These are phyloP conservation scores for Pichia terricola DNA, from an alignment of 1,139 yeast genomes.

Conservation along the genomic window DNA sequence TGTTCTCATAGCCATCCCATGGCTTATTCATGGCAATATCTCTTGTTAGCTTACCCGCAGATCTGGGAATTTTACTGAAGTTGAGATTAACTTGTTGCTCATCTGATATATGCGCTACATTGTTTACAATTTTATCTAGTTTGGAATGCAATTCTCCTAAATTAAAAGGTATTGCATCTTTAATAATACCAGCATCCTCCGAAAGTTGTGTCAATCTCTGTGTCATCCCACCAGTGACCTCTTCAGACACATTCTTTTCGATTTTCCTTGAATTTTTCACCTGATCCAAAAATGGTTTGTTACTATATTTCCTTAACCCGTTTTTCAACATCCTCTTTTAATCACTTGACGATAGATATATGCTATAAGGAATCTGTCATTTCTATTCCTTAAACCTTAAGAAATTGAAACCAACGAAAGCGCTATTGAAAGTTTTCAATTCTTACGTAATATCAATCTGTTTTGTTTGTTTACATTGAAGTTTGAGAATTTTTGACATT, in stretches of 20 bases:
- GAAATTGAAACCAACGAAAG: too few species aligned
- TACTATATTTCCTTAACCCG: too few species aligned
- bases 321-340: too few species aligned
- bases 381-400: too few species aligned
- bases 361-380: too few species aligned
- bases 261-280: neutral
- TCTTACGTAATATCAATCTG: too few species aligned
- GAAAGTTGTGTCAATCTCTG: slow-evolving; percentile 31
- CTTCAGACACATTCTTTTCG: slow-evolving; percentile 15
- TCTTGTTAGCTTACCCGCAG: slow-evolving; percentile 41
- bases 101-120: slow-evolving; percentile 26
- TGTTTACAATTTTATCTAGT: slow-evolving; percentile 18
- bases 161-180: slow-evolving; percentile 21
- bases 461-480: too few species aligned
- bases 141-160: slow-evolving; percentile 17
- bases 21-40: slow-evolving; percentile 48
- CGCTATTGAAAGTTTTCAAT: too few species aligned
- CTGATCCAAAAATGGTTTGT: neutral
- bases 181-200: slow-evolving; percentile 27
- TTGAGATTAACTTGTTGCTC: slow-evolving; percentile 32
- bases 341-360: too few species aligned
- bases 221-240: slow-evolving; percentile 25
- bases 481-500: too few species aligned
- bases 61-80: slow-evolving; percentile 30
- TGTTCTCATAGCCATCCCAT: slow-evolving; percentile 72